Percentiles rank a stretch among this genome's conserved stretches.
These are phyloP conservation scores for Hirsutella thompsonii DNA, from an alignment of 2,329 filamentous ascomycete species.

Conservation along the genomic window DNA sequence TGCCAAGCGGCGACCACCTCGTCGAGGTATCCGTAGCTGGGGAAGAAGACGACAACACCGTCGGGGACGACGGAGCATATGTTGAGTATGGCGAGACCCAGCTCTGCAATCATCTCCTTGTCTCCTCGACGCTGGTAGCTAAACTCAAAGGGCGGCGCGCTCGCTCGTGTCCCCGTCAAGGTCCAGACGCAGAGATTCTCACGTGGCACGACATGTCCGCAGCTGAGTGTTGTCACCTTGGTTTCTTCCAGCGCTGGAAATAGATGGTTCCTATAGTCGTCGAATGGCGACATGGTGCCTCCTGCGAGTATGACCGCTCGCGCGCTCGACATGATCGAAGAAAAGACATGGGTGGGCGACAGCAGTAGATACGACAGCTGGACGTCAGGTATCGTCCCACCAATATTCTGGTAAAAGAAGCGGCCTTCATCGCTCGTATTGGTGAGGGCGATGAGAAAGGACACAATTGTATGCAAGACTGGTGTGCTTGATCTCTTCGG, in stretches of 20 bases:
- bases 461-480: slow-evolving; percentile 40
- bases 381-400: slow-evolving; percentile 28
- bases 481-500: slow-evolving; percentile 22
- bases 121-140: slow-evolving; percentile 68
- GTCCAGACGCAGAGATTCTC: slow-evolving; percentile 72
- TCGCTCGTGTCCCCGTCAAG: slow-evolving; percentile 34
- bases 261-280: slow-evolving; percentile 76
- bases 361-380: slow-evolving; percentile 75
- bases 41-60: slow-evolving; percentile 89
- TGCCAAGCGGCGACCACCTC: slow-evolving; percentile 56
- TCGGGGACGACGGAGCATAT: slow-evolving; percentile 67
- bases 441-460: slow-evolving; percentile 68
- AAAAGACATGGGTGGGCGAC: slow-evolving; percentile 84
- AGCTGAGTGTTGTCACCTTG: slow-evolving; percentile 71
- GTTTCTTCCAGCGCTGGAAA: slow-evolving; percentile 58
- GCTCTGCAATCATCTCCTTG: slow-evolving; percentile 55
- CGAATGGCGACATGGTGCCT: slow-evolving; percentile 95
- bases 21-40: slow-evolving; percentile 83
- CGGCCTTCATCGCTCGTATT: slow-evolving; percentile 66
- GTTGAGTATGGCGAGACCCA: slow-evolving; percentile 61
- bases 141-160: slow-evolving; percentile 59
- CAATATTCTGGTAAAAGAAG: slow-evolving; percentile 46
- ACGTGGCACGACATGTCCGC: slow-evolving; percentile 82
- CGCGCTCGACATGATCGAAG: slow-evolving; percentile 71
- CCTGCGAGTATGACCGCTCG: slow-evolving; percentile 83